A percentile compares a stretch with the other conserved stretches of the same genome.
Conservation (phyloP, 169 alveolate genomes). For the Plasmodium inui region DNA sequence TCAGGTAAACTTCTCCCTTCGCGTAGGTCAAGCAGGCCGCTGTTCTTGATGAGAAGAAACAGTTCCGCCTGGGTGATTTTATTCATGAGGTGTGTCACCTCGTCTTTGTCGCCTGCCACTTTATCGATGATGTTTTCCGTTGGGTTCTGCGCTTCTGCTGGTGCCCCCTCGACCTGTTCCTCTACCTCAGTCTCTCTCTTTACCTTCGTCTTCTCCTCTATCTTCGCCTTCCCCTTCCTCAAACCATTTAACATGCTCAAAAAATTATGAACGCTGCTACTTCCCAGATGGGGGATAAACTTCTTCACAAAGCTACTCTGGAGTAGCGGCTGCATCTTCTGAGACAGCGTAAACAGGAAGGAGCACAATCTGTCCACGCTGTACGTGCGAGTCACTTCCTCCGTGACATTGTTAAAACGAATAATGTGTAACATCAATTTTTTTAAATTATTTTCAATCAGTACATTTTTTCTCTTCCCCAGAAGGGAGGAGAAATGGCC, state of each 20-base stretch:
- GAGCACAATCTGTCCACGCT: slow-evolving; percentile 46
- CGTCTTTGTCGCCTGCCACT: not conserved
- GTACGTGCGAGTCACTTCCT: slow-evolving; percentile 11
- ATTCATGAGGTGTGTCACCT: not conserved
- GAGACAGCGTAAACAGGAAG: slow-evolving; percentile 25
- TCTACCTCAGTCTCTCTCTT: no score
- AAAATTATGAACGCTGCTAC: slow-evolving; percentile 5
- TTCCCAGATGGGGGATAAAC: not conserved
- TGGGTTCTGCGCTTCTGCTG: not conserved
- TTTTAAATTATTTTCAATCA: slow-evolving; percentile 28
- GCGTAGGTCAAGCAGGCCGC: not conserved
- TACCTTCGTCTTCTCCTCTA: no score
- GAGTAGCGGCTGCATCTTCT: not conserved
- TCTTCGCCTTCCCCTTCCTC: not conserved
- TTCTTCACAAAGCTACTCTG: slow-evolving; percentile 5
- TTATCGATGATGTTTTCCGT: not conserved
- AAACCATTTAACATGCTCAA: not conserved
- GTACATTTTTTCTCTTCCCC: not conserved
- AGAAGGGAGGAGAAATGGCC: slow-evolving; percentile 9
- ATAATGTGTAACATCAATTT: slow-evolving; percentile 28
- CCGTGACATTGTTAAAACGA: slow-evolving; percentile 24
- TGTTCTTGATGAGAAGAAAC: slow-evolving; percentile 13
- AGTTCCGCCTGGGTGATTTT: not conserved
- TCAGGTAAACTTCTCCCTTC: not conserved
- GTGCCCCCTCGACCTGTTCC: not conserved